Base-by-base conservation (phyloP, 208 protist species). In the Wallacemonas sp. region DNA sequence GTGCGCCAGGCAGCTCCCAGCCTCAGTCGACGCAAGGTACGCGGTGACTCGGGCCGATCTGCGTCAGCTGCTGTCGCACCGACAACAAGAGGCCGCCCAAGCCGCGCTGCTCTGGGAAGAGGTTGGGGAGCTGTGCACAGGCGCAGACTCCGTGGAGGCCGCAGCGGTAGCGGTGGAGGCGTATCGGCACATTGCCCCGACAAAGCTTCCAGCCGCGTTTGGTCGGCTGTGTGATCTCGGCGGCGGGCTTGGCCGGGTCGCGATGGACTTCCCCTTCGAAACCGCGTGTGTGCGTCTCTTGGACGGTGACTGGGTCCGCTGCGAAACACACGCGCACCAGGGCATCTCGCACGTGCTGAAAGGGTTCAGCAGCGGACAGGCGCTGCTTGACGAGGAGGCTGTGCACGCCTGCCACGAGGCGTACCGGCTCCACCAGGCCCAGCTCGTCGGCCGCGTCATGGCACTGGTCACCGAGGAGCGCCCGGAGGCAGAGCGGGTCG, bases 51-150 rank as follows among this genome's bases (percentile, higher is more conserved):
- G n/a, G n/a, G n/a, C n/a, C n/a, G n/a, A n/a, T n/a, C 36, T 41
- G 36, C 36, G 14, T 14, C 9, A 6, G 36, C 36, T 41, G 9
- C 36, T 41, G 9, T 14, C 14, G 36, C 36, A 14, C 36, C 36
- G 36, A 14, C 36, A 41, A 14, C 6, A 6, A 41, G 9, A 14
- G 9, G 36, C 36, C 14, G 36, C 36, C 36, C 36, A 14, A 17
- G 36, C 36, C 36, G 14, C 14, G 36, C 55, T 70, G 66, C 54
- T 22, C 4, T 70, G 66, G 66, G 24, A 65, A 3, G n/a, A 30
- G 5, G 34, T 70, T 36, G 27, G 0, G 6, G 66, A 44, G 11
- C 21, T 54, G 11, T 64, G 19, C 28, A 14, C 36, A 41, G 36
- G 14, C 36, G 36, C 14, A 6, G 36, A 14, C 36, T 17, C 36